Base-by-base conservation (phyloP, 202 grass and related monocot species). In the Sporobolus alterniflorus region DNA sequence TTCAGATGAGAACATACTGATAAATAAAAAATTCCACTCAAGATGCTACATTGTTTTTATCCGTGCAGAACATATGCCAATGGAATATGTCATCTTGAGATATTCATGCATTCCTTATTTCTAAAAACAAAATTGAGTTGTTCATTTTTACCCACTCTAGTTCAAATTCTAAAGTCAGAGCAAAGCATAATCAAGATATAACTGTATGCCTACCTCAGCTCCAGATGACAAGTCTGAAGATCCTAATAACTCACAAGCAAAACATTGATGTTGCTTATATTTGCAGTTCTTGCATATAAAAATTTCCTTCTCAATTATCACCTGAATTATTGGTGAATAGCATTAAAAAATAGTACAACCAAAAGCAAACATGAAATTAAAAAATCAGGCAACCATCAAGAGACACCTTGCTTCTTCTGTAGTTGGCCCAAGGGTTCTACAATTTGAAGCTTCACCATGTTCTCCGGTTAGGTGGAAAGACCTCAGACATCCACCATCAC, bases 201-300 rank as follows among this genome's bases (percentile, higher is more conserved):
- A 51, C 20, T 42, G 7, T 75, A 70, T 63, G 36, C 49, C 82
- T 69, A 97, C 94, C 94, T 94, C 74, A 34, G 92, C 74, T 73
- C 83, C 88, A 48, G 71, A 76, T 60, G 69, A 63, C 61, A 76
- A 92, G 64, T 94, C 77, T 62, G 94, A 94, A 67, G 90, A 89
- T 1, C 92, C 92, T 43, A 97, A 78, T 64, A 78, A 89, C 69
- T 92, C 92, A 81, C 92, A 97, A 36, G 80, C 73, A 89, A 89
- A 94, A 68, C 94, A 97, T 49, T 94, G 94, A 59, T 97, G 90
- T 82, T n/a, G n/a, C n/a, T n/a, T n/a, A n/a, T n/a, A n/a, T n/a
- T n/a, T n/a, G n/a, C n/a, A n/a, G n/a, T n/a, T 97, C 21, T 97
- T 74, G 70, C 94, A 97, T 31, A 89, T 64, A 71, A 89, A 97